Conservation (phyloP, 2,329 filamentous ascomycete genomes). For the Fusarium tanahbumbuense region DNA sequence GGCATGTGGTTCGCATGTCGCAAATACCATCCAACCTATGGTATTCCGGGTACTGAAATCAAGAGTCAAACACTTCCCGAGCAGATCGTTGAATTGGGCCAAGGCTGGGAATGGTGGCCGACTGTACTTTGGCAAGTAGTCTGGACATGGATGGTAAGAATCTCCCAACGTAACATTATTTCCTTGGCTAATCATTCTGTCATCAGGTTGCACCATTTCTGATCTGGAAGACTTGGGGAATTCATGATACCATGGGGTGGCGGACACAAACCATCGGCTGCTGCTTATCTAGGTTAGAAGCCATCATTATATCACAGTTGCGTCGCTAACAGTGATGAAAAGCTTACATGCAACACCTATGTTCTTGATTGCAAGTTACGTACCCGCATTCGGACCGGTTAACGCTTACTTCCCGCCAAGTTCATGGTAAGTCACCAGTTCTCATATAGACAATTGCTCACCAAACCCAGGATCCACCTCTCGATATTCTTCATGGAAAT, state of each 20-base stretch:
- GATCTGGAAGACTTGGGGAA: conserved; percentile 69
- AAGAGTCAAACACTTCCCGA: conserved; percentile 46
- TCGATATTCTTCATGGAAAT: conserved; percentile 57
- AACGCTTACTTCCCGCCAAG: conserved; percentile 68
- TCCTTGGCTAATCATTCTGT: background rate
- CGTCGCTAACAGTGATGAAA: background rate
- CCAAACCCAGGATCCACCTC: conserved; percentile 48
- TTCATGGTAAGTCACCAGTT: conserved; percentile 69
- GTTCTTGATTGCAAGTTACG: conserved; percentile 69
- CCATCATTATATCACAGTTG: background rate
- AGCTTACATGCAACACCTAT: conserved; percentile 73
- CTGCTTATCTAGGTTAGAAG: conserved; percentile 56
- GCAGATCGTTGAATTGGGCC: conserved; percentile 57
- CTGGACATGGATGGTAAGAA: conserved; percentile 66
- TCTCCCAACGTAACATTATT: background rate
- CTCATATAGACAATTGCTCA: conserved; percentile 44
- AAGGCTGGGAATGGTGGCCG: conserved; percentile 75
- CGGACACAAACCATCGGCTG: conserved; percentile 68
- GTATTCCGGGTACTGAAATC: conserved; percentile 67
- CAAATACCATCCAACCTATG: conserved; percentile 71
- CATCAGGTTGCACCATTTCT: conserved; percentile 62
- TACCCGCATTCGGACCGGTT: conserved; percentile 60
- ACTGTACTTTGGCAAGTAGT: conserved; percentile 70
- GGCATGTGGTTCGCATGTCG: conserved; percentile 71
- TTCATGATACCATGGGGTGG: conserved; percentile 74